Conservation (phyloP, 805 yeast species). For the Nakazawaea sp. region DNA sequence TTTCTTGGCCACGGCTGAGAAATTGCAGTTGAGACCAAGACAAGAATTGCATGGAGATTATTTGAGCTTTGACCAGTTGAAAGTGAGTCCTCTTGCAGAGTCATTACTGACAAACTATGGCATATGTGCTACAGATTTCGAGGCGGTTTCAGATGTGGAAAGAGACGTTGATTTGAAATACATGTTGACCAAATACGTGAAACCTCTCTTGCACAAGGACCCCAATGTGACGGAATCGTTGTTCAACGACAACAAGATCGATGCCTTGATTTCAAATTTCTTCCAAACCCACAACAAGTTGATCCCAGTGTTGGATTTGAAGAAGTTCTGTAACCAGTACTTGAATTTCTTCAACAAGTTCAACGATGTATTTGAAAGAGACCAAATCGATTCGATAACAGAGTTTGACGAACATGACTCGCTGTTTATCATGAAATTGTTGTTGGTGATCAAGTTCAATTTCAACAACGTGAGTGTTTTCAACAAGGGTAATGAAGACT, state of each 20-base stretch:
- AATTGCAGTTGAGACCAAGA: neutral
- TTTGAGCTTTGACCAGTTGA: constrained; percentile 6
- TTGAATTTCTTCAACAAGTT: constrained; percentile 38
- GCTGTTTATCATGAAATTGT: constrained; percentile 39
- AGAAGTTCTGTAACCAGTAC: constrained; percentile 44
- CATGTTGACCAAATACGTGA: constrained; percentile 6
- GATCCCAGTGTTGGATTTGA: constrained; percentile 49
- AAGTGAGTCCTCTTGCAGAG: constrained; percentile 20
- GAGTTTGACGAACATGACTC: constrained; percentile 29
- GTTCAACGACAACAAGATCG: constrained; percentile 22
- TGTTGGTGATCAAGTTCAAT: constrained; percentile 45
- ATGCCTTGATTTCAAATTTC: constrained; percentile 39
- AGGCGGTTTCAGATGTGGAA: neutral
- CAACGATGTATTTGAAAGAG: constrained; percentile 15
- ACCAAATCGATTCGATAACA: neutral
- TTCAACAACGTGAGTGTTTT: constrained; percentile 30
- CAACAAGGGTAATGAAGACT: constrained; percentile 9
- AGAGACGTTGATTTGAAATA: constrained; percentile 26
- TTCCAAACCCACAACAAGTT: constrained; percentile 47
- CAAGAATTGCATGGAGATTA: constrained; percentile 12
- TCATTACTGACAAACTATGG: constrained; percentile 17
- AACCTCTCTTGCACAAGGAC: constrained; percentile 9
- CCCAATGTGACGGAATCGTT: neutral
- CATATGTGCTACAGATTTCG: neutral
- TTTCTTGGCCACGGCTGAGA: neutral